These are phyloP conservation scores for Rubia yunnanensis DNA, from an alignment of 257 asterid genomes.

Conservation along the genomic window DNA sequence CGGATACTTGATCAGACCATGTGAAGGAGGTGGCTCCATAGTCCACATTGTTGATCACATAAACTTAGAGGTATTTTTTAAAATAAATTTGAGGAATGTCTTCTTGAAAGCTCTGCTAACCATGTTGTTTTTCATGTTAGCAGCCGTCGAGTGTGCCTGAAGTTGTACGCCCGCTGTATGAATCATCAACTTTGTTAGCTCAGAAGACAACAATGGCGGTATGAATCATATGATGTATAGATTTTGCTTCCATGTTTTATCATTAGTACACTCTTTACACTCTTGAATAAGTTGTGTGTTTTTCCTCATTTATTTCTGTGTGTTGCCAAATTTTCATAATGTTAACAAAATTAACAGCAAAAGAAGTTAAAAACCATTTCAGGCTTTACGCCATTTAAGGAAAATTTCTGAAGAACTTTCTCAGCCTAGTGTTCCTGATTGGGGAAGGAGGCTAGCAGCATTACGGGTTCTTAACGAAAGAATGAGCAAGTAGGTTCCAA, in stretches of 20 bases:
- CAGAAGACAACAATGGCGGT: constrained; percentile 95
- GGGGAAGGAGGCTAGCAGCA: constrained; percentile 97
- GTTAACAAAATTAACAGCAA: not conserved
- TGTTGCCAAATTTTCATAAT: too few species aligned
- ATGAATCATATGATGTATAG: constrained; percentile 9
- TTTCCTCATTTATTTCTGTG: not conserved
- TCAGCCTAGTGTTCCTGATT: constrained; percentile 70
- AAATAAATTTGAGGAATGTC: not conserved
- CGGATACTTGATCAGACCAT: constrained; percentile 91
- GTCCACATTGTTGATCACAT: constrained; percentile 89
- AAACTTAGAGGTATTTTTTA: constrained; percentile 62
- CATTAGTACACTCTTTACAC: too few species aligned
- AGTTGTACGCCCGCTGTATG: constrained; percentile 83
- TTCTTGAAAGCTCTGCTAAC: constrained; percentile 2
- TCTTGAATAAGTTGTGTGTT: not conserved
- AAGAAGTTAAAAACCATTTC: constrained; percentile 6
- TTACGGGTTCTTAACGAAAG: constrained; percentile 88
- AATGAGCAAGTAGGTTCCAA: constrained; percentile 59
- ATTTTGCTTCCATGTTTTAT: too few species aligned
- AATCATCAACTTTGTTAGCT: constrained; percentile 74
- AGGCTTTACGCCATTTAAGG: constrained; percentile 93
- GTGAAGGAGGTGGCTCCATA: constrained; percentile 97
- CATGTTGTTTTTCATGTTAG: not conserved
- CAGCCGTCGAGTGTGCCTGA: constrained; percentile 99
- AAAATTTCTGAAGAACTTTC: constrained; percentile 82